Evolutionary conservation across 192 early-diverging fungal genomes (phyloP), one percentile per base, ranked within the genome.

Genomic region (Lunasporangiospora selenospora): DNA sequence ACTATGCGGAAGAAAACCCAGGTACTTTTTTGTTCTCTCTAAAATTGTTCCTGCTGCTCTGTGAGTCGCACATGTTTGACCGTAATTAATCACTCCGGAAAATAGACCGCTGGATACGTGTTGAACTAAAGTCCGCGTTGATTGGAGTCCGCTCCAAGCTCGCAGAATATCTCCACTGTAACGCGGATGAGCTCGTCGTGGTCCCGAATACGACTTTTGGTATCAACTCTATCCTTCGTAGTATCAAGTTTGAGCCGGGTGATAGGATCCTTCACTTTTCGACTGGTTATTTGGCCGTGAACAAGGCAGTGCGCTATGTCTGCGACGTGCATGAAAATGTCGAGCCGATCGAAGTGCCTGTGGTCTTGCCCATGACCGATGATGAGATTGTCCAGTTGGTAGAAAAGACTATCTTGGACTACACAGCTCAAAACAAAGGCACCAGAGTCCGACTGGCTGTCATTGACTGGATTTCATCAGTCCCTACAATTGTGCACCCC

Each of bases 141-240:
- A 29, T 47, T 15, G 66, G 65, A 38, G 76, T 81, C 13, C 67
- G 76, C n/a, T 31, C 66, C 11, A 53, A 73, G 8, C 58, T 86
- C 3, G 79, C 81, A 16, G 42, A 63, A 5, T 53, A 89, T 21
- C 54, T 89, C 39, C 75, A 85, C 47, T 76, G 75, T 16, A 70
- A 82, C n/a, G 49, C 59, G 10, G 71, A 86, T 4, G 85, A 89
- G 38, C 29, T 89, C 4, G 87, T 77, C 16, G 78, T 90, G 33
- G 77, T 87, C 8, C 66, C 54, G 23, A 90, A 89, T 54, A 80
- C 85, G 1, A 83, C 81, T 6, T 62, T 75, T 11, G 88, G 83
- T 24, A 48, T 85, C 21, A 89, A 86, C 76, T 53, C 82, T 38
- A 57, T 85, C 26, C 40, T 85, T 38, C 75, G 83, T 49, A 86